These are phyloP conservation scores for Lipomyces chichibuensis DNA, from an alignment of 805 yeast species.

Conservation along the genomic window DNA sequence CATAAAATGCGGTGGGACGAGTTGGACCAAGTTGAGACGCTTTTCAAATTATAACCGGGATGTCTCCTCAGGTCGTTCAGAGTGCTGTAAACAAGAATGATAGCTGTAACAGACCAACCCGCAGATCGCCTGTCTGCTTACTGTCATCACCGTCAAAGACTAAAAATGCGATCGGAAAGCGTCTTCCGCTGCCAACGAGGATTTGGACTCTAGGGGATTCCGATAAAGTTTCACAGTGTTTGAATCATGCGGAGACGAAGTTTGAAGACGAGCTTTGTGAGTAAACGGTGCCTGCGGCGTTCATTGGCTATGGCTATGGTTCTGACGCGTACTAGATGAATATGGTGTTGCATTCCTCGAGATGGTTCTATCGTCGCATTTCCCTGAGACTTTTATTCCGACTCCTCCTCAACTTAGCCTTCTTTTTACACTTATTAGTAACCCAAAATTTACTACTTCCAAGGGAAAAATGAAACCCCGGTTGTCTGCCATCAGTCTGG, in stretches of 20 bases:
- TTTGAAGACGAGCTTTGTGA: slow-evolving; percentile 31
- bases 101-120: neutral
- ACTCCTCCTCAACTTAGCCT: slow-evolving; percentile 20
- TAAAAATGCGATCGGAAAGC: neutral
- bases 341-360: slow-evolving; percentile 26
- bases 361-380: slow-evolving; percentile 17
- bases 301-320: neutral
- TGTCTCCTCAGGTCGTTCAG: neutral
- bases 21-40: neutral
- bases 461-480: neutral
- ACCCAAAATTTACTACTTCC: slow-evolving; percentile 20
- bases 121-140: neutral
- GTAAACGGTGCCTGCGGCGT: neutral
- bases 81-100: neutral
- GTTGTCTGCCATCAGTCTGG: neutral
- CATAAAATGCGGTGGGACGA: too few relatives aligned
- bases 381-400: slow-evolving; percentile 26
- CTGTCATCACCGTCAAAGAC: slow-evolving; percentile 12
- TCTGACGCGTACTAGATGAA: slow-evolving; percentile 15
- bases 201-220: slow-evolving; percentile 24
- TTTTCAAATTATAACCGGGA: neutral
- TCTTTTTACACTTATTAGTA: slow-evolving; percentile 26
- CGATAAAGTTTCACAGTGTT: slow-evolving; percentile 12
- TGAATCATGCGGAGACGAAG: slow-evolving; percentile 23
- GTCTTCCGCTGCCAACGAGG: slow-evolving; percentile 6